Conservation (phyloP, 768 basidiomycete species). For the Bullera alba region DNA sequence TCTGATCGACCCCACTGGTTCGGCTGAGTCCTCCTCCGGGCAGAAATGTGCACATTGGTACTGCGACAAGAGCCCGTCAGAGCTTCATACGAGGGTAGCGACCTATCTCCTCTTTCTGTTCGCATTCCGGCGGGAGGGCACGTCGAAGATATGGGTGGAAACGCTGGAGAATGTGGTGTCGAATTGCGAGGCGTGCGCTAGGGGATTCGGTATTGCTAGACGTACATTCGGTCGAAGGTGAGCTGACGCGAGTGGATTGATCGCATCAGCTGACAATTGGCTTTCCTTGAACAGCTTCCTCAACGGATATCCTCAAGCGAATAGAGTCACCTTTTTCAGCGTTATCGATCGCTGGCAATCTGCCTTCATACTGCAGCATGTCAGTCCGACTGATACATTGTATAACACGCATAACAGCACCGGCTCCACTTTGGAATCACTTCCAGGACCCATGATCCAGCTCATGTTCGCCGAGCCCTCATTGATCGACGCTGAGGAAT, state of each 20-base stretch:
- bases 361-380: constrained; percentile 51
- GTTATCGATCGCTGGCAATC: constrained; percentile 65
- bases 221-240: constrained; percentile 62
- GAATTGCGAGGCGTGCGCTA: constrained; percentile 64
- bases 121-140: constrained; percentile 57
- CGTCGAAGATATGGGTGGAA: constrained; percentile 60
- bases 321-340: constrained; percentile 56
- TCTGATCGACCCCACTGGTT: constrained; percentile 7
- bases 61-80: constrained; percentile 57
- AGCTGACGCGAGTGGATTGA: no score
- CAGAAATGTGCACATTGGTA: no score
- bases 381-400: no score
- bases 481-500: constrained; percentile 11
- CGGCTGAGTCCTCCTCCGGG: no score
- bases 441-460: constrained; percentile 24
- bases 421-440: no score
- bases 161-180: constrained; percentile 55
- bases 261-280: constrained; percentile 5
- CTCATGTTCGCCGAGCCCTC: constrained; percentile 31
- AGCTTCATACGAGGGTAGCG: constrained; percentile 58
- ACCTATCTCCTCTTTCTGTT: constrained; percentile 74
- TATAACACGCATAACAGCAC: no score
- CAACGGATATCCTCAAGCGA: constrained; percentile 55
- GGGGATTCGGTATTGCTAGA: constrained; percentile 61
- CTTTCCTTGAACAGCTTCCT: constrained; percentile 60